A percentile compares a stretch with the other conserved stretches of the same genome.
These are phyloP conservation scores for Geranomyces variabilis DNA, from an alignment of 192 early-diverging fungal species.

Conservation along the genomic window DNA sequence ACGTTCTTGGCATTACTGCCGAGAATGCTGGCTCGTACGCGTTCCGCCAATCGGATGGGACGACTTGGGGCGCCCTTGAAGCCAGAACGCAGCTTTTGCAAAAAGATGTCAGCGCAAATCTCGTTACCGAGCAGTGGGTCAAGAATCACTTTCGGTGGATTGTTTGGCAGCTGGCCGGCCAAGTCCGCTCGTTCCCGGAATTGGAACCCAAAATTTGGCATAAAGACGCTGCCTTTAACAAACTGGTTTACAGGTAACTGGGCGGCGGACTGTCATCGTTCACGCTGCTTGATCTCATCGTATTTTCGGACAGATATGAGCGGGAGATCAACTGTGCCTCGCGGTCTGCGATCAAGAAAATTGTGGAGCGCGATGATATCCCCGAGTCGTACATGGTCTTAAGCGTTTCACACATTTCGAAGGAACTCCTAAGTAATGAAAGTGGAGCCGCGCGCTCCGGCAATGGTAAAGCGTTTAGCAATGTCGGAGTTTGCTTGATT, in stretches of 20 bases:
- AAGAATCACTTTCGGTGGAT: constrained; percentile 70
- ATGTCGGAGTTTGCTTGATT: background rate
- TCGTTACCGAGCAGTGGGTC: constrained; percentile 54
- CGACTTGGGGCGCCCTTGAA: constrained; percentile 53
- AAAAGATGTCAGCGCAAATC: constrained; percentile 42
- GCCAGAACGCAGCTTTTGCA: constrained; percentile 47
- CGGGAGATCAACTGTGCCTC: constrained; percentile 66
- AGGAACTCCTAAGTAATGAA: background rate
- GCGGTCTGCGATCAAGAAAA: constrained; percentile 62
- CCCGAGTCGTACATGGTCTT: constrained; percentile 63
- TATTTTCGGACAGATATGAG: constrained; percentile 63
- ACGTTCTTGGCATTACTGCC: constrained; percentile 10
- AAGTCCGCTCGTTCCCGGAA: constrained; percentile 58
- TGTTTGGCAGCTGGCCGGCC: constrained; percentile 73
- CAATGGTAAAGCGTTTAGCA: background rate
- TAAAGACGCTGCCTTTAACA: constrained; percentile 48
- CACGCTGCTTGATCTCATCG: constrained; percentile 2
- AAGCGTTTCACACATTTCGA: constrained; percentile 56
- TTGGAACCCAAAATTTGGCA: constrained; percentile 44
- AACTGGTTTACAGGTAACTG: constrained; percentile 48
- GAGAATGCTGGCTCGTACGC: background rate
- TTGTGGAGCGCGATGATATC: constrained; percentile 68
- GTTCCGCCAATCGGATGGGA: background rate
- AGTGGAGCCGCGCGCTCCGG: background rate
- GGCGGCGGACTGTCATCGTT: background rate